These are phyloP conservation scores for Aegilops umbellulata DNA, from an alignment of 176 grass and related monocot genomes.

Conservation along the genomic window DNA sequence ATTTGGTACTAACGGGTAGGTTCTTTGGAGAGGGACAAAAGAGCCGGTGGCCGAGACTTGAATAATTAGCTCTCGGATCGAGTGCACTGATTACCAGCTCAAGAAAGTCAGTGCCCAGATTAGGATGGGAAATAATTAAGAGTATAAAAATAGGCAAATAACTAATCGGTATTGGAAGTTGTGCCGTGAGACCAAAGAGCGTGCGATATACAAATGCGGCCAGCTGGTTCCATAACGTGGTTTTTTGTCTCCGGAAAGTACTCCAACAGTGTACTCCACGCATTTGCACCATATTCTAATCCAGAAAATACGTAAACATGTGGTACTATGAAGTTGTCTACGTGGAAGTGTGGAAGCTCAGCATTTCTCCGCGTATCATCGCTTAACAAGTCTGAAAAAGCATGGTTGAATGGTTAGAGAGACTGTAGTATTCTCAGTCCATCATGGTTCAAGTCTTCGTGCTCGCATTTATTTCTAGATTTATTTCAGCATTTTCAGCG, in stretches of 20 bases:
- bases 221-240: conserved; percentile 13
- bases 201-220: neutral
- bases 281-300: neutral
- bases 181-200: neutral
- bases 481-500: too few relatives aligned
- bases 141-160: neutral
- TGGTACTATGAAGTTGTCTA: neutral
- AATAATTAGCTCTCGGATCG: conserved; percentile 7
- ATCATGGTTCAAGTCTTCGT: too few relatives aligned
- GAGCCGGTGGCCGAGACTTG: neutral
- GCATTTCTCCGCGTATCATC: neutral
- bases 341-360: neutral
- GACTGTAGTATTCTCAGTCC: too few relatives aligned
- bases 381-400: too few relatives aligned
- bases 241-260: neutral
- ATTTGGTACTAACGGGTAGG: conserved; percentile 9
- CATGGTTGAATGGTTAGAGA: too few relatives aligned
- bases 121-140: conserved; percentile 10
- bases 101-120: neutral
- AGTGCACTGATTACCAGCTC: neutral
- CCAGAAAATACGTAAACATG: neutral
- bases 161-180: conserved; percentile 27
- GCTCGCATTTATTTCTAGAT: too few relatives aligned
- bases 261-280: neutral
- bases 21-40: conserved; percentile 14